These are phyloP conservation scores for Penicillium sp. DNA, from an alignment of 2,329 filamentous ascomycete genomes.

Conservation along the genomic window DNA sequence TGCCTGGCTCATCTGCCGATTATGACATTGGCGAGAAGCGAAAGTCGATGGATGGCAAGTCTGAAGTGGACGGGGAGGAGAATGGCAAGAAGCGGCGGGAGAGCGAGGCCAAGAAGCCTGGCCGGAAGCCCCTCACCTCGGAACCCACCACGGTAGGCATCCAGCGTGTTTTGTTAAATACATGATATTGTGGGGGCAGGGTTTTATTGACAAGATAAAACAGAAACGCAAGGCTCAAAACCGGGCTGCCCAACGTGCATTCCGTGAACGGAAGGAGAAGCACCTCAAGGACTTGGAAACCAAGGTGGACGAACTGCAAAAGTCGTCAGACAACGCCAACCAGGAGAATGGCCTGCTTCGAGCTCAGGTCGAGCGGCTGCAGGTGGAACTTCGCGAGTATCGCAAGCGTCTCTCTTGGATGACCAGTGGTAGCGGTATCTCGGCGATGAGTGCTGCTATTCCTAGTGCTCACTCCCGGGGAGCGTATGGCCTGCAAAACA, in stretches of 20 bases:
- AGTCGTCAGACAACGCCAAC: slow-evolving; percentile 79
- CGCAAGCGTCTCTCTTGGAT: slow-evolving; percentile 79
- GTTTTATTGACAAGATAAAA: slow-evolving; percentile 31
- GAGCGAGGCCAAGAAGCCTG: slow-evolving; percentile 90
- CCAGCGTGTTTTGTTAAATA: not conserved
- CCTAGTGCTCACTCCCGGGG: slow-evolving; percentile 53
- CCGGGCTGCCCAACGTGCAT: slow-evolving; percentile 87
- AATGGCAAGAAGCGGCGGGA: slow-evolving; percentile 73
- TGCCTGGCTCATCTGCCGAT: slow-evolving; percentile 61
- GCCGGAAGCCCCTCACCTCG: slow-evolving; percentile 91
- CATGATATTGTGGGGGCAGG: not conserved
- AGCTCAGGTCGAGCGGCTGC: slow-evolving; percentile 86
- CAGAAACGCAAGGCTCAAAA: slow-evolving; percentile 83
- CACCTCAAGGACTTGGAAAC: slow-evolving; percentile 61
- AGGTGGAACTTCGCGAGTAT: slow-evolving; percentile 84
- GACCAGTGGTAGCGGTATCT: slow-evolving; percentile 53
- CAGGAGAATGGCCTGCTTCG: slow-evolving; percentile 85
- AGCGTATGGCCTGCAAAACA: slow-evolving; percentile 69
- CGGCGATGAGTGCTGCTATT: slow-evolving; percentile 56
- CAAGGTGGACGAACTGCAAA: slow-evolving; percentile 71
- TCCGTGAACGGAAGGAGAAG: slow-evolving; percentile 93
- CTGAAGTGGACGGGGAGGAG: slow-evolving; percentile 70
- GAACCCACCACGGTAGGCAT: slow-evolving; percentile 90
- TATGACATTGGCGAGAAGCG: slow-evolving; percentile 66
- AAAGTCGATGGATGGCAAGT: slow-evolving; percentile 59